Conservation (phyloP, 2,329 filamentous ascomycete genomes). For the Plenodomus biglobosus region DNA sequence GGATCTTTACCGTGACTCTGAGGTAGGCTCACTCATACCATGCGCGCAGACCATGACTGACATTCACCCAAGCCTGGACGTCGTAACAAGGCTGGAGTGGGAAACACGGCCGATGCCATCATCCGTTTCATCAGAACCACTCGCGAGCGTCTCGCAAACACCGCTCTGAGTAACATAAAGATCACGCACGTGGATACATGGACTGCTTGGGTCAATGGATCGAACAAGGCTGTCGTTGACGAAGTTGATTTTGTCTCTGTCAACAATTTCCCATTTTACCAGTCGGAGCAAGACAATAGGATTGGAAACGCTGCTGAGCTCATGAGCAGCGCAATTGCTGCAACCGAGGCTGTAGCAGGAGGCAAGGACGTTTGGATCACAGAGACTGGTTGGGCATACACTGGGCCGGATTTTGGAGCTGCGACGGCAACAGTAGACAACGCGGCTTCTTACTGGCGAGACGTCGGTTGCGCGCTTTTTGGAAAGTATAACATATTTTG, state of each 20-base stretch:
- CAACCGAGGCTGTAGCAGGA: constrained; percentile 34
- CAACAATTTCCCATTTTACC: constrained; percentile 45
- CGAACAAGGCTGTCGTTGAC: constrained; percentile 41
- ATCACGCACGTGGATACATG: constrained; percentile 46
- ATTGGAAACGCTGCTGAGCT: constrained; percentile 48
- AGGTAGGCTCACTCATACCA: not conserved
- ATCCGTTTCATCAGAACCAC: constrained; percentile 57
- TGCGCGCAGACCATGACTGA: not conserved
- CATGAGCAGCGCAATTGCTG: constrained; percentile 30
- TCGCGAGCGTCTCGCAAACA: constrained; percentile 59
- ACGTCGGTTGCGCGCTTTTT: constrained; percentile 40
- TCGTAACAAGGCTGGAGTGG: constrained; percentile 62
- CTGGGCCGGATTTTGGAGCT: constrained; percentile 31
- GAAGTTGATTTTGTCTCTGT: constrained; percentile 43
- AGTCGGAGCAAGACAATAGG: constrained; percentile 36
- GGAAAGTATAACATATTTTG: constrained; percentile 40
- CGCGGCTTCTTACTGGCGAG: constrained; percentile 37
- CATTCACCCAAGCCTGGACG: constrained; percentile 57
- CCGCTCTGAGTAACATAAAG: constrained; percentile 57
- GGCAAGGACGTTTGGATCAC: constrained; percentile 44
- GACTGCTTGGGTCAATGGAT: constrained; percentile 40
- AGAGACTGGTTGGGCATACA: constrained; percentile 43
- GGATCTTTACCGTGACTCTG: constrained; percentile 68
- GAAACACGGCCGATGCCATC: constrained; percentile 63
- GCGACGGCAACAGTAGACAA: constrained; percentile 35